Base-by-base conservation (phyloP, 1,139 yeast genomes). In the Suhomyces ambrosiae region DNA sequence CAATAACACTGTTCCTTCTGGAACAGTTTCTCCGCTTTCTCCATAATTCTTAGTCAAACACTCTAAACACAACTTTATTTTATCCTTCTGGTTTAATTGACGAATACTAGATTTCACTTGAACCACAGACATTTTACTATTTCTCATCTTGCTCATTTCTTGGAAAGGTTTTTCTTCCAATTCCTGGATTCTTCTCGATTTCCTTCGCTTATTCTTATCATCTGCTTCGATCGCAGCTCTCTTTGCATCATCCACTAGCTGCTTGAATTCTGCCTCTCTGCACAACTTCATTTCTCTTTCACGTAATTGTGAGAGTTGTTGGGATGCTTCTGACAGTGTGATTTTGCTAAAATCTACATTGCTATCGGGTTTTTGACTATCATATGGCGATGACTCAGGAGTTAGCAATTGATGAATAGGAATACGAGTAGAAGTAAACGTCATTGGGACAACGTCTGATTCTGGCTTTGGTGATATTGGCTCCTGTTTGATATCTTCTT, bases 361-460 rank as follows among this genome's bases (percentile, higher is more conserved):
- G 11, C 7, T 17, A 7, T 23, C 14, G 3, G 26, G 23, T 3
- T 25, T 29, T 9, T 25, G 33, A 7, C 18, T 30, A 16, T 58
- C 62, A 31, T 52, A 49, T 2, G 73, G 73, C 4, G 71, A 63
- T 1, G 68, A 47, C 19, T 64, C 67, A 0, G 74, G 74, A 0
- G 73, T 68, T 26, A 66, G 54, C 14, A 66, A 50, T 41, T 60
- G 67, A 27, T 44, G 50, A 12, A 50, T 48, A 9, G 52, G 32
- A 15, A 52, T 44, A 19, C 40, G 40, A 11, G 42, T 42, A 19
- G 31, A 10, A 2, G 10, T 6, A 2, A 22, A 14, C 3, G 17
- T 12, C 9, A 9, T 5, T 12, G 16, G 6, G 8, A 3, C 15
- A 3, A 8, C 7, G n/a, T 30, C 11, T 2, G 13, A 5, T 26